Evolutionary conservation across 805 yeast species (phyloP).

Genomic region (Grigorovia jiainica): DNA sequence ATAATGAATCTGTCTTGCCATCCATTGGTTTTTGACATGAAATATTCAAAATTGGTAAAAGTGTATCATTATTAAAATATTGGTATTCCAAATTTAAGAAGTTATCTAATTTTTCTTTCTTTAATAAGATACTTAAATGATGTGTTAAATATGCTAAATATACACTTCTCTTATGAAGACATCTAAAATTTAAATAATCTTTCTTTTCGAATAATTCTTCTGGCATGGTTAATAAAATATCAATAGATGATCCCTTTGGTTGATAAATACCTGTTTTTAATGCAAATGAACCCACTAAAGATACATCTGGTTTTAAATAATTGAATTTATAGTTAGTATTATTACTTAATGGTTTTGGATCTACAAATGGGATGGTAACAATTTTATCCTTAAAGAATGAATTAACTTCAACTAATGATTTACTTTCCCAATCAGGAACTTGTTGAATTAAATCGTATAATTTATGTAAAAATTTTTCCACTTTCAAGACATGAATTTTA

Average conservation of each 20-base stretch:
- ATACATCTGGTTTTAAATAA: slow-evolving; percentile 61
- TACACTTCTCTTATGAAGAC: slow-evolving; percentile 81
- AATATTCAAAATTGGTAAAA: slow-evolving; percentile 65
- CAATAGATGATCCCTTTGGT: slow-evolving; percentile 60
- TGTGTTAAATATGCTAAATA: slow-evolving; percentile 74
- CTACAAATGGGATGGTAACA: slow-evolving; percentile 74
- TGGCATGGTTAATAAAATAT: slow-evolving; percentile 80
- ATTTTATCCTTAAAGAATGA: slow-evolving; percentile 40
- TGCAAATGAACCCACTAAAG: slow-evolving; percentile 84
- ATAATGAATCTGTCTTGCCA: not conserved
- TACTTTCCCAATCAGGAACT: slow-evolving; percentile 47
- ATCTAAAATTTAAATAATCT: slow-evolving; percentile 84
- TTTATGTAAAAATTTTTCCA: slow-evolving; percentile 69
- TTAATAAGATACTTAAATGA: slow-evolving; percentile 43
- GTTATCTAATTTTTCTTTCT: slow-evolving; percentile 40
- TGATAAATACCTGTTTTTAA: slow-evolving; percentile 68
- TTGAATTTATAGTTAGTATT: slow-evolving; percentile 63
- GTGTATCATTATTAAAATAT: slow-evolving; percentile 63
- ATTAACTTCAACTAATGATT: slow-evolving; percentile 52
- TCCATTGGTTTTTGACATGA: slow-evolving; percentile 32
- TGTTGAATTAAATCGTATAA: slow-evolving; percentile 58
- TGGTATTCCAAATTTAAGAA: slow-evolving; percentile 49
- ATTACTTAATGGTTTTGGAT: slow-evolving; percentile 62
- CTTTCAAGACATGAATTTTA: slow-evolving; percentile 51
- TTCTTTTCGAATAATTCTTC: slow-evolving; percentile 63